Evolutionary conservation across 495 filamentous ascomycete genomes (phyloP), one percentile per base, ranked within the genome.

Genomic region (Lophiotrema nucula): DNA sequence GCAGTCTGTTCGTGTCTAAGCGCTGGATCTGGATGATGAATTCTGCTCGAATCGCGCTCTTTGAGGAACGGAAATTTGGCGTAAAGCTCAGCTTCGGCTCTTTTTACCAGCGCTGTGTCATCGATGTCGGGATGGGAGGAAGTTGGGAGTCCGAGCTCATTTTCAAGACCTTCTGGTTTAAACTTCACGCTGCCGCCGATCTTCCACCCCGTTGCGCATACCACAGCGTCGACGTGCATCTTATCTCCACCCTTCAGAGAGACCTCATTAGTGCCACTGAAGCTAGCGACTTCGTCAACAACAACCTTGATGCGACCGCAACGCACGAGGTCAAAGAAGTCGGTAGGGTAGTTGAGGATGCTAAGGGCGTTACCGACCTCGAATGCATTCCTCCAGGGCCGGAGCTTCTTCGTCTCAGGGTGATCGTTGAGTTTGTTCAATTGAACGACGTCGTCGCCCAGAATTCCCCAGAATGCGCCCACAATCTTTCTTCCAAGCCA

Each of bases 401-500:
- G 77, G 27, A 89, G 73, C 70, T 87, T 87, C 25, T 72, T 71
- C 0, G 77, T 82, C 58, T 88, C 83, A 0, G 81, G 81, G 57
- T 89, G 81, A 2, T 78, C 69, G 56, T 83, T 75, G 61, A 80
- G 83, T n/a, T 77, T 76, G 61, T 84, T 87, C 2, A 85, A 69
- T 13, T 74, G 67, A 21, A 85, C 67, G 1, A 88, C 78, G 59
- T 92, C 87, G 48, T 79, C 73, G 5, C 72, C 79, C 2, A 91
- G 68, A 1, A 84, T 75, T 1, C 64, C 66, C 85, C 86, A 92
- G 70, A 92, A 92, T 1, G 67, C 62, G 55, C 87, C 78, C 3
- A 86, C 83, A 27, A 92, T 76, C 66, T 78, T 79, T 6, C 87
- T 77, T 1, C 89, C 89, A 16, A 89, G 53, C 58, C 73, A 77